Evolutionary conservation across 768 basidiomycete genomes (phyloP).

Genomic region (Agaricus blazei): DNA sequence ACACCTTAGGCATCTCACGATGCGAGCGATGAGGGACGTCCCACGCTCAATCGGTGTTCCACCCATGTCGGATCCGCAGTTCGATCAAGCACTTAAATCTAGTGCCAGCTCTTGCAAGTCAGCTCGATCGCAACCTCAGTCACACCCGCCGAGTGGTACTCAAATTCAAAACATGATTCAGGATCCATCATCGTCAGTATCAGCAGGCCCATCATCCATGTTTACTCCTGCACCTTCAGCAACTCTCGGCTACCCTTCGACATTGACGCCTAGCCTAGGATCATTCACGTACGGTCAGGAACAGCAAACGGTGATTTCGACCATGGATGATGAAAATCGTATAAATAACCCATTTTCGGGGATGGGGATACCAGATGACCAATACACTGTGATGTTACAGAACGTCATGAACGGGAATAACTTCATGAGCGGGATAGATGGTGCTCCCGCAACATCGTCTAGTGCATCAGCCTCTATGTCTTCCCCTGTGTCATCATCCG

Average conservation of each 20-base stretch:
- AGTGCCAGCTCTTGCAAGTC: constrained; percentile 3
- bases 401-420: constrained; percentile 65
- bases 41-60: constrained; percentile 67
- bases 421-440: constrained; percentile 37
- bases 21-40: constrained; percentile 69
- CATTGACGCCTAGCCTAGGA: no score
- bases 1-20: constrained; percentile 83
- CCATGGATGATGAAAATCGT: constrained; percentile 44
- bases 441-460: background rate
- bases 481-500: background rate
- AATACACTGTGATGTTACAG: constrained; percentile 76
- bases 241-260: constrained; percentile 13
- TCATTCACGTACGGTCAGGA: no score
- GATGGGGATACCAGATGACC: constrained; percentile 86
- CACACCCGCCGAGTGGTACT: no score
- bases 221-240: background rate
- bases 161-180: background rate
- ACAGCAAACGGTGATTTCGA: background rate
- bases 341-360: constrained; percentile 86
- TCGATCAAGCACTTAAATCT: constrained; percentile 49
- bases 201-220: background rate
- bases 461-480: background rate
- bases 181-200: constrained; percentile 6
- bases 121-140: no score
- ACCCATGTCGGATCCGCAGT: constrained; percentile 46